Evolutionary conservation across 2,329 filamentous ascomycete species (phyloP), one percentile per base, ranked within the genome.

Genomic region (Sporothrix mexicana): DNA sequence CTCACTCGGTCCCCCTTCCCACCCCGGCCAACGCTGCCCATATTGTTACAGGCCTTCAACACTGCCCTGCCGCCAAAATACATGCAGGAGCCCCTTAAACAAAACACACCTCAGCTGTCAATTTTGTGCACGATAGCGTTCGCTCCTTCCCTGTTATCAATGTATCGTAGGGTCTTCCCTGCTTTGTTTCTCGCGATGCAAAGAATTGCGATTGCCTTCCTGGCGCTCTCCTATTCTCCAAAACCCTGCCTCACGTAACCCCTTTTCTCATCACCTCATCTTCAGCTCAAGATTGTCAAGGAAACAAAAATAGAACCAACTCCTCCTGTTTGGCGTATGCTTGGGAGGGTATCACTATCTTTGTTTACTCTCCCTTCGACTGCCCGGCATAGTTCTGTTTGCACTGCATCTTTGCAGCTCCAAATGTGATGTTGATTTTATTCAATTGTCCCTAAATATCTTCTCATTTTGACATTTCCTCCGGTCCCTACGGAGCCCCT

Each of bases 51-150:
- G n/a, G 13, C 61, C 41, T 45, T 36, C 47, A 57, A 36, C 45
- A n/a, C 59, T 55, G 36, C 36, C 51, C 30, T 47, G 23, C 49
- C 12, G 25, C 47, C 36, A 45, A 67, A 55, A 57, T 41, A 67
- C 13, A 55, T 67, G 55, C 61, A 67, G 49, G 70, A 71, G 59
- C 70, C 70, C 70, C 59, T 67, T 30, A 25, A 15, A 47, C 68
- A n/a, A 49, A 15, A 15, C 20, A 12, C 61, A 45, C 20, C 36
- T 47, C 10, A 25, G 41, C 41, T 64, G n/a, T 25, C 61, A 47
- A 25, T 30, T 49, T 53, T 15, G 47, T n/a, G 20, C 20, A 4
- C 2, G 4, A 43, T 47, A 51, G 20, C 57, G 69, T 47, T 41
- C 69, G 43, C 55, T 41, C 64, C 25, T 45, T 69, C 53, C 53